These are phyloP conservation scores for Luffa aegyptiaca DNA, from an alignment of 306 rosid genomes.

Conservation along the genomic window DNA sequence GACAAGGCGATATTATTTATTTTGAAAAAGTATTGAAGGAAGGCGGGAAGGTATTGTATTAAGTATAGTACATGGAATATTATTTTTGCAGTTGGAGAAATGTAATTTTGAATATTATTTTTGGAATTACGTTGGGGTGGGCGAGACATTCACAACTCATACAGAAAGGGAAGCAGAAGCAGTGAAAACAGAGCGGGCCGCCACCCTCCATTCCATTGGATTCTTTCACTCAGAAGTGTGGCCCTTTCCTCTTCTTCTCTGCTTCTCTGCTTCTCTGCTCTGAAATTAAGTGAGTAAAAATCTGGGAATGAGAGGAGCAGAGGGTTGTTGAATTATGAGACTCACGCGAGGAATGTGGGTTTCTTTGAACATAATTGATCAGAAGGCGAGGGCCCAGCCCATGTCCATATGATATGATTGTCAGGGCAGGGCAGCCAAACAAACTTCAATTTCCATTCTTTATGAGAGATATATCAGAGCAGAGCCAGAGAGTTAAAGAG, in stretches of 20 bases:
- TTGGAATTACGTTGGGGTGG: not conserved
- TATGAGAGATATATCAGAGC: not conserved
- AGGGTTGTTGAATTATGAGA: constrained; percentile 1
- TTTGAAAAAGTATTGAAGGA: too few relatives aligned
- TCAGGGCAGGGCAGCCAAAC: not conserved
- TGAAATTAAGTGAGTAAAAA: not conserved
- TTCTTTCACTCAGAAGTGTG: not conserved
- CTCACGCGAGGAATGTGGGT: constrained; percentile 6
- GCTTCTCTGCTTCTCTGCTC: not conserved
- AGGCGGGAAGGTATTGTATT: too few relatives aligned
- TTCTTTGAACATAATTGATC: not conserved
- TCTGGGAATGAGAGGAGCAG: not conserved
- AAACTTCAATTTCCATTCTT: constrained; percentile 6
- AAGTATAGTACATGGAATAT: too few relatives aligned
- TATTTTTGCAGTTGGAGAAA: too few relatives aligned
- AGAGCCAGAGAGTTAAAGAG: not conserved
- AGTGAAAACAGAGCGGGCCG: not conserved
- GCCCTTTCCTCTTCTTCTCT: not conserved
- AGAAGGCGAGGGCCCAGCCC: not conserved
- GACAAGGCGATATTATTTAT: too few relatives aligned
- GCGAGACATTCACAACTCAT: not conserved
- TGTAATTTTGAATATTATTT: not conserved
- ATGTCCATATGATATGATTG: not conserved
- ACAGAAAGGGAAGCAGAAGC: not conserved
- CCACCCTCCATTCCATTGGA: not conserved